A percentile compares a stretch with the other conserved stretches of the same genome.
Evolutionary conservation across 352 stramenopile genomes (phyloP).

Genomic region (Phytophthora melonis): DNA sequence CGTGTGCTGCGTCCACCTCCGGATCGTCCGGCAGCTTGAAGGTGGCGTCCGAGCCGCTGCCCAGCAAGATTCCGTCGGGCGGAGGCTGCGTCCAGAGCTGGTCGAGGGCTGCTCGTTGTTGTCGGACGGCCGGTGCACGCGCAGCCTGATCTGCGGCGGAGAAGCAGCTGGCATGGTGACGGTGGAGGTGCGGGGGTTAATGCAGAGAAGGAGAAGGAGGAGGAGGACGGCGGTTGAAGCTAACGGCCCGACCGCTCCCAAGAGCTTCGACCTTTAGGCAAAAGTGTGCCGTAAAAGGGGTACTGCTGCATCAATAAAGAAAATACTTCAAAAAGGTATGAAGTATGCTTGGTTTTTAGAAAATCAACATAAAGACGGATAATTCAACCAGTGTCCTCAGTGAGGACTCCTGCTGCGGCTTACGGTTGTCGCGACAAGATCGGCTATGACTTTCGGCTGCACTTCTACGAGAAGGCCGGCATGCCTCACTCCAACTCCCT

Average conservation of each 20-base stretch:
- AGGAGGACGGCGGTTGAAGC: neutral
- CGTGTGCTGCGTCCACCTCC: slow-evolving; percentile 46
- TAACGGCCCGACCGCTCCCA: neutral
- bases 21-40: slow-evolving; percentile 22
- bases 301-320: neutral
- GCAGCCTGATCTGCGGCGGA: slow-evolving; percentile 14
- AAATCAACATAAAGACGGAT: too few species aligned
- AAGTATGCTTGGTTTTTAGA: too few species aligned
- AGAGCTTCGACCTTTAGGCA: neutral
- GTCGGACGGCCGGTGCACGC: slow-evolving; percentile 13
- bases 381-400: too few species aligned
- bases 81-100: neutral
- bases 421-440: slow-evolving; percentile 44
- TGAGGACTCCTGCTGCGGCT: neutral
- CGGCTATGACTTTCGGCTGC: slow-evolving; percentile 19
- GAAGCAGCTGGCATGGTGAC: neutral
- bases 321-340: too few species aligned
- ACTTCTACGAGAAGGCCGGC: slow-evolving; percentile 24
- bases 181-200: neutral
- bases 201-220: neutral
- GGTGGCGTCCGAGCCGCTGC: slow-evolving; percentile 14
- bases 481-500: too few species aligned
- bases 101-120: slow-evolving; percentile 25
- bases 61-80: slow-evolving; percentile 26
- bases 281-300: neutral